Conservation (phyloP, 306 rosid species). For the Alnus rubra region DNA sequence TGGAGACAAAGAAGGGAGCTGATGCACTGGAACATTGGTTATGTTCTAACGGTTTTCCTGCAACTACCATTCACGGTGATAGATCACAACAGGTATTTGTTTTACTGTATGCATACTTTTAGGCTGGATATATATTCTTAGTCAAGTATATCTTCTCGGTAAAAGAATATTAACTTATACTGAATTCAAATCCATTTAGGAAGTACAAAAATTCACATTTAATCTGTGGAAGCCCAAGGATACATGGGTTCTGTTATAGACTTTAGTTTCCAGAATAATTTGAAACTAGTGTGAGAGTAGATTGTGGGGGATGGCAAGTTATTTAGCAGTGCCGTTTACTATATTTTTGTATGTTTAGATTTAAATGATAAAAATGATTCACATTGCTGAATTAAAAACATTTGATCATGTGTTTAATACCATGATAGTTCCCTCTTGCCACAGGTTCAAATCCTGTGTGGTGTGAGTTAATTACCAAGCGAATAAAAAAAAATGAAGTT, state of each 20-base stretch:
- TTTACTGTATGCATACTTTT: slow-evolving; percentile 7
- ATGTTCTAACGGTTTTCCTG: slow-evolving; percentile 80
- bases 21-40: slow-evolving; percentile 93
- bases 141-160: neutral
- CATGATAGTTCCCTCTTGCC: neutral
- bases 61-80: slow-evolving; percentile 96
- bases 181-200: neutral
- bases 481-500: neutral
- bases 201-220: neutral
- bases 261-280: too few species aligned
- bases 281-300: neutral
- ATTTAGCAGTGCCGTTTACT: neutral
- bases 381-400: neutral
- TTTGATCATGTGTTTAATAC: neutral
- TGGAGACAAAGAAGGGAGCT: slow-evolving; percentile 99
- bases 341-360: neutral
- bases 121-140: neutral
- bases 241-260: neutral
- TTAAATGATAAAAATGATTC: neutral
- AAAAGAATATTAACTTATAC: neutral
- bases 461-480: neutral
- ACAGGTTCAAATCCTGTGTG: neutral
- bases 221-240: neutral
- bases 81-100: slow-evolving; percentile 86
- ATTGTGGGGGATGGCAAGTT: neutral